These are phyloP conservation scores for Pleurotus tuoliensis DNA, from an alignment of 768 basidiomycete species.

Conservation along the genomic window DNA sequence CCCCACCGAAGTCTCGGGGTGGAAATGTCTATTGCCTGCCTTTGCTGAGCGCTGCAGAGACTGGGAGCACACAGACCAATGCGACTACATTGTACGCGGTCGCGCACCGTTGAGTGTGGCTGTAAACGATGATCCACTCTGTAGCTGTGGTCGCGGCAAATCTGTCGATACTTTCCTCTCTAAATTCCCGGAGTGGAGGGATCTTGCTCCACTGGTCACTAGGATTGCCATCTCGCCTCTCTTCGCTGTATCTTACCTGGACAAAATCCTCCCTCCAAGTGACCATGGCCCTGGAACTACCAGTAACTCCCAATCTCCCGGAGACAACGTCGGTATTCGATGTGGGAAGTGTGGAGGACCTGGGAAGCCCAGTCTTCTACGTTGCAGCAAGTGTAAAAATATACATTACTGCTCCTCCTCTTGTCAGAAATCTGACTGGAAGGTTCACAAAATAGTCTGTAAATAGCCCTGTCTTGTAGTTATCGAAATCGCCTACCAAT, in stretches of 20 bases:
- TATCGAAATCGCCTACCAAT: no score
- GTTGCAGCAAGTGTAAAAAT: constrained; percentile 25
- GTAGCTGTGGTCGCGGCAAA: constrained; percentile 50
- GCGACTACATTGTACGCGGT: constrained; percentile 36
- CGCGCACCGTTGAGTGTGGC: constrained; percentile 22
- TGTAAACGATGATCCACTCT: constrained; percentile 37
- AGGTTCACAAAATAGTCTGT: not conserved
- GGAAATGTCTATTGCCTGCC: constrained; percentile 49
- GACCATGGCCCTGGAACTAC: not conserved
- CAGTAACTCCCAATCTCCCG: not conserved
- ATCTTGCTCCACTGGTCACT: constrained; percentile 39
- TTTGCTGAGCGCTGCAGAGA: constrained; percentile 50
- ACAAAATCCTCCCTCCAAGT: constrained; percentile 21
- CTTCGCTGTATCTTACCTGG: constrained; percentile 49
- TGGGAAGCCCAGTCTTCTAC: constrained; percentile 23
- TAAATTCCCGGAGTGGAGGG: constrained; percentile 28
- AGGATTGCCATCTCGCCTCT: constrained; percentile 50
- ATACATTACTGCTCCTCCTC: constrained; percentile 26
- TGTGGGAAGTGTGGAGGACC: constrained; percentile 26
- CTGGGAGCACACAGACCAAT: constrained; percentile 43
- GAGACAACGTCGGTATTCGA: not conserved
- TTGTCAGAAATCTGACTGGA: constrained; percentile 22
- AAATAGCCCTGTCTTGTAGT: no score
- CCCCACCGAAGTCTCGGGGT: constrained; percentile 34
- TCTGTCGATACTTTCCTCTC: constrained; percentile 32